A percentile compares a stretch with the other conserved stretches of the same genome.
These are phyloP conservation scores for Penicillium antarcticum DNA, from an alignment of 495 filamentous ascomycete genomes.

Conservation along the genomic window DNA sequence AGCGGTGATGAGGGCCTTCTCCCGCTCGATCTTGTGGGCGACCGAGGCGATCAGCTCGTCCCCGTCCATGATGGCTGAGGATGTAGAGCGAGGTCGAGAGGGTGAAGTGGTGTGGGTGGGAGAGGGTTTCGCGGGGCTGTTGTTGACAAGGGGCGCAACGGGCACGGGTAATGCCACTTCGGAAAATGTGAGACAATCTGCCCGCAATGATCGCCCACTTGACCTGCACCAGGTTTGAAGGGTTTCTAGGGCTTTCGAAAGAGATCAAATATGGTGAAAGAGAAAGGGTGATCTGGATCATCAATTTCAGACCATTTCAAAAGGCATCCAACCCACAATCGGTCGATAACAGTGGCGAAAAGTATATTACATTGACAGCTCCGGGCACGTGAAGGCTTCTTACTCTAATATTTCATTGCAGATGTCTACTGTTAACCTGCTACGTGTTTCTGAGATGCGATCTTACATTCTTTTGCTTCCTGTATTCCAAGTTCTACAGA, in stretches of 20 bases:
- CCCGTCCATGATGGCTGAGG: conserved; percentile 43
- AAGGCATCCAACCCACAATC: too few species aligned
- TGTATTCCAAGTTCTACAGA: too few species aligned
- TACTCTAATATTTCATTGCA: too few species aligned
- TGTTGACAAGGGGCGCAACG: conserved; percentile 37
- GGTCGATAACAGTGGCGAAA: too few species aligned
- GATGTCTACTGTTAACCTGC: too few species aligned
- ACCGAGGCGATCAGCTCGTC: conserved; percentile 85
- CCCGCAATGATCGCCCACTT: conserved; percentile 2
- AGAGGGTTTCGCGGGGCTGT: conserved; percentile 38
- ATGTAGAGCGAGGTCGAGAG: conserved; percentile 4
- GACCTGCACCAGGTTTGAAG: not conserved
- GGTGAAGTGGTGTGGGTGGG: conserved; percentile 17
- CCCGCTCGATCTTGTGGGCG: conserved; percentile 95
- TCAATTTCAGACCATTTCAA: too few species aligned
- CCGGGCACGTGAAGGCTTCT: too few species aligned
- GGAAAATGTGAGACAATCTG: conserved; percentile 26
- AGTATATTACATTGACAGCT: too few species aligned
- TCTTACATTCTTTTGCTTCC: too few species aligned
- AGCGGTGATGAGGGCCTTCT: conserved; percentile 91
- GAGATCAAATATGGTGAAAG: not conserved
- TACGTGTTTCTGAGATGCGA: too few species aligned
- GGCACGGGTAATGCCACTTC: conserved; percentile 32
- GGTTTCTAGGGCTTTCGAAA: not conserved
- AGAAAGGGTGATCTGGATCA: too few species aligned